These are phyloP conservation scores for Talaromyces sp. DNA, from an alignment of 2,329 filamentous ascomycete species.

Conservation along the genomic window DNA sequence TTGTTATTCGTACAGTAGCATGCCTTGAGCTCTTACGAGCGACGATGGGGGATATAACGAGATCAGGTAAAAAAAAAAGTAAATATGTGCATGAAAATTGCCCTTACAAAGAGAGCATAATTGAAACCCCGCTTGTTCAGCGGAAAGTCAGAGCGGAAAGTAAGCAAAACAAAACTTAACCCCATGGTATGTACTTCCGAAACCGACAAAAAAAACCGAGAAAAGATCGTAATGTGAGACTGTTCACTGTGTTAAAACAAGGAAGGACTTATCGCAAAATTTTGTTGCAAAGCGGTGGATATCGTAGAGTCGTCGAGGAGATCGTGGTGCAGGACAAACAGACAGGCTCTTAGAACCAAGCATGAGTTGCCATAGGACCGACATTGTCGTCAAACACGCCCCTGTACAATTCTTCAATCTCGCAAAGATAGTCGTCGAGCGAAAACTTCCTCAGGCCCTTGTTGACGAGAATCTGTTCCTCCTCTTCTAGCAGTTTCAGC, in stretches of 20 bases:
- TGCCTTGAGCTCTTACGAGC: background rate
- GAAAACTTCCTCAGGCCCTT: constrained; percentile 70
- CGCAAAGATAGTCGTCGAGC: constrained; percentile 77
- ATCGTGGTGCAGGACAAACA: background rate
- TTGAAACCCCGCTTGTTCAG: background rate
- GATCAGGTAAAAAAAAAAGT: background rate
- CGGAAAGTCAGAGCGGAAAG: background rate
- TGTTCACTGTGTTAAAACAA: constrained; percentile 1
- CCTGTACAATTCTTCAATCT: constrained; percentile 68
- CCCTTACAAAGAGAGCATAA: constrained; percentile 6
- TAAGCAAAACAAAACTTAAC: constrained; percentile 8
- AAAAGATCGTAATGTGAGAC: background rate
- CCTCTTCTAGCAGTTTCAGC: constrained; percentile 64
- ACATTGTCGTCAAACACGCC: constrained; percentile 55
- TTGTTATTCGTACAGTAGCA: background rate
- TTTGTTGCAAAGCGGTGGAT: background rate
- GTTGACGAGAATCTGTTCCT: constrained; percentile 65
- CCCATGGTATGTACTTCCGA: constrained; percentile 10
- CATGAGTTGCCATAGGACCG: constrained; percentile 30
- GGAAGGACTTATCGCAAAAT: background rate
- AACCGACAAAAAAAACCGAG: constrained; percentile 9
- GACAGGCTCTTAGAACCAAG: constrained; percentile 38
- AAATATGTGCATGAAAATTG: constrained; percentile 18
- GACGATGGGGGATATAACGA: background rate
- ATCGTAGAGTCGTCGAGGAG: constrained; percentile 13